Evolutionary conservation across 2,329 filamentous ascomycete genomes (phyloP).

Genomic region (Diaporthe aspalathi): DNA sequence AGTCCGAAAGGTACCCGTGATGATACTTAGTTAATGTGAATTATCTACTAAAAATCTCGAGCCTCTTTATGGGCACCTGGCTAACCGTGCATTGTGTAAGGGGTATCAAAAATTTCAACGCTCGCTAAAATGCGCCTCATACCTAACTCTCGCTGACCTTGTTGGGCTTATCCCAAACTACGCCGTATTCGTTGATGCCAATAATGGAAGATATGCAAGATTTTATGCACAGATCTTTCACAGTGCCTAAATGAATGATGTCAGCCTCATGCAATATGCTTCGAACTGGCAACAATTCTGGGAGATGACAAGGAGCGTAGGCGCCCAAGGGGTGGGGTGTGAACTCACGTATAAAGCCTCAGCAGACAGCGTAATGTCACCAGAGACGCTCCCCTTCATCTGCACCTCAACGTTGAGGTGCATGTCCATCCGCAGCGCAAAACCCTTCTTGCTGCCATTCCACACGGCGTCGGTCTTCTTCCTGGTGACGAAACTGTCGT

Average conservation of each 20-base stretch:
- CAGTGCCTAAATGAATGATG: neutral
- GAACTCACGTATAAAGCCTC: conserved; percentile 36
- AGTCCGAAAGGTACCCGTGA: too few relatives aligned
- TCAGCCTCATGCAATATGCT: neutral
- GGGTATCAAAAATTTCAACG: conserved; percentile 13
- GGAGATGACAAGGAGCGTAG: too few relatives aligned
- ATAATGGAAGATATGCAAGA: neutral
- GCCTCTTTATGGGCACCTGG: neutral
- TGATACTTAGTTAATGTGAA: neutral
- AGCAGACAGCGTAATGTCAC: conserved; percentile 36
- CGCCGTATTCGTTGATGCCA: neutral
- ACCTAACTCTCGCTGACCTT: too few relatives aligned
- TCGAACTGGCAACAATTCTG: too few relatives aligned
- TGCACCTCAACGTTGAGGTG: conserved; percentile 35
- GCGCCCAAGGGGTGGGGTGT: neutral
- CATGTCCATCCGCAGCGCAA: conserved; percentile 33
- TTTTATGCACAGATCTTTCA: neutral
- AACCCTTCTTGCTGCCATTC: conserved; percentile 32
- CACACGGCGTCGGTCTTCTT: conserved; percentile 28
- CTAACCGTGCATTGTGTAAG: neutral
- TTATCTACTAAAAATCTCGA: neutral
- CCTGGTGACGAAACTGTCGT: conserved; percentile 27
- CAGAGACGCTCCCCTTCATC: conserved; percentile 34
- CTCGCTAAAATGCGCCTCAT: neutral
- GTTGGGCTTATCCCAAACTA: too few relatives aligned